These are phyloP conservation scores for Microsporum ferrugineum DNA, from an alignment of 2,329 filamentous ascomycete genomes.

Conservation along the genomic window DNA sequence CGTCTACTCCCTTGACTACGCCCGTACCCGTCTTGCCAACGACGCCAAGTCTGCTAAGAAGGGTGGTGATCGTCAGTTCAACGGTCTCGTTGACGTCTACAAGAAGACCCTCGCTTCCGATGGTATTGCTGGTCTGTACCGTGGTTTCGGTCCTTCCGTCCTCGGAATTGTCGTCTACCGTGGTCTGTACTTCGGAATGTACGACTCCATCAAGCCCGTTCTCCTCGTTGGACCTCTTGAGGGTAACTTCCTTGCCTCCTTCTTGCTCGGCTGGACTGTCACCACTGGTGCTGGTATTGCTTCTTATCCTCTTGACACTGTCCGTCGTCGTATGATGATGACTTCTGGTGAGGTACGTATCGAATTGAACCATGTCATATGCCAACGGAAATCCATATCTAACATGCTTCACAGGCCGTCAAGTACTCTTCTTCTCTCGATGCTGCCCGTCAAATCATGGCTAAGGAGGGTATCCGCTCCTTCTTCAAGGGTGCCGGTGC, in stretches of 20 bases:
- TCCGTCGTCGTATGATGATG: conserved; percentile 99
- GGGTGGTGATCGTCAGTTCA: conserved; percentile 95
- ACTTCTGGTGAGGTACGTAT: conserved; percentile 60
- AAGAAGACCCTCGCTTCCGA: conserved; percentile 98
- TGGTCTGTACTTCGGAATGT: conserved; percentile 99
- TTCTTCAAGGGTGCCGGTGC: conserved; percentile 99
- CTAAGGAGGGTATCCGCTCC: conserved; percentile 92
- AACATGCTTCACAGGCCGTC: conserved; percentile 59
- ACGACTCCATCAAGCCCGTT: conserved; percentile 99
- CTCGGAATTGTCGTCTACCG: conserved; percentile 99
- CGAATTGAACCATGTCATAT: background rate
- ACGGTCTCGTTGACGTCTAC: conserved; percentile 99
- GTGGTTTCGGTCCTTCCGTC: conserved; percentile 99
- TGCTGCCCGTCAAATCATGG: conserved; percentile 90
- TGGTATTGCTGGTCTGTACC: conserved; percentile 99
- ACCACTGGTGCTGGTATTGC: conserved; percentile 99
- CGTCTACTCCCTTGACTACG: conserved; percentile 99
- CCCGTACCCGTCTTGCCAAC: conserved; percentile 99
- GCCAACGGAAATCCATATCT: conserved; percentile 25
- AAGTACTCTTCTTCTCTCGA: conserved; percentile 98
- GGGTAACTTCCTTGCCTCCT: conserved; percentile 99
- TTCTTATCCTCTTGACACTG: conserved; percentile 99
- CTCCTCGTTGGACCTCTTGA: conserved; percentile 80
- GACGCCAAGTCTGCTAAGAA: conserved; percentile 96
- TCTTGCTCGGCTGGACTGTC: conserved; percentile 96